Percentiles rank a stretch among this genome's conserved stretches.
Conservation (phyloP, 2,329 filamentous ascomycete species). For the Colletotrichum camelliae region DNA sequence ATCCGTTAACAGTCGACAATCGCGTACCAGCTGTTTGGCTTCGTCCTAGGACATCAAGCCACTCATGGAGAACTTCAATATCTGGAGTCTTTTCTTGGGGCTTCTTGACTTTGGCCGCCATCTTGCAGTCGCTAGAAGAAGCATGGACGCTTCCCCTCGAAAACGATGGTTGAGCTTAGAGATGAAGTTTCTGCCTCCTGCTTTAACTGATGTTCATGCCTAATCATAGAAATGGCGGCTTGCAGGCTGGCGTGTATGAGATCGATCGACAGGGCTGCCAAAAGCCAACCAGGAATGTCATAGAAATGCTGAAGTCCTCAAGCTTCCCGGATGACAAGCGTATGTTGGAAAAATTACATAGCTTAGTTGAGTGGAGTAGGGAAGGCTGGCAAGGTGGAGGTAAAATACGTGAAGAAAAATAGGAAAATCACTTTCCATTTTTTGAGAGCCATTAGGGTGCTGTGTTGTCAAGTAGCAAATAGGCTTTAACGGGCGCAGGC, state of each 20-base stretch:
- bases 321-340: no score
- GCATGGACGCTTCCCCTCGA: no score
- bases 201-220: no score
- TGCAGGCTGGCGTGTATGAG: no score
- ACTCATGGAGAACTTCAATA: not conserved
- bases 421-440: not conserved
- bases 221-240: no score
- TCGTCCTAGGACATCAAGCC: not conserved
- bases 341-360: not conserved
- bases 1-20: not conserved
- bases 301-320: no score
- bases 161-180: no score
- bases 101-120: not conserved
- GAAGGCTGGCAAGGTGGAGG: not conserved
- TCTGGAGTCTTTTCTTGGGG: not conserved
- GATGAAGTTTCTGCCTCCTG: no score
- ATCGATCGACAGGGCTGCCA: no score
- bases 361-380: not conserved
- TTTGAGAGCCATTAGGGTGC: not conserved
- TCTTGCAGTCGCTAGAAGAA: not conserved
- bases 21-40: not conserved
- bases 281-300: no score
- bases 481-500: not conserved
- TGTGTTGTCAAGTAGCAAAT: not conserved
- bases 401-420: not conserved